Conservation (phyloP, 129 eudicot species). For the Glebionis coronaria region DNA sequence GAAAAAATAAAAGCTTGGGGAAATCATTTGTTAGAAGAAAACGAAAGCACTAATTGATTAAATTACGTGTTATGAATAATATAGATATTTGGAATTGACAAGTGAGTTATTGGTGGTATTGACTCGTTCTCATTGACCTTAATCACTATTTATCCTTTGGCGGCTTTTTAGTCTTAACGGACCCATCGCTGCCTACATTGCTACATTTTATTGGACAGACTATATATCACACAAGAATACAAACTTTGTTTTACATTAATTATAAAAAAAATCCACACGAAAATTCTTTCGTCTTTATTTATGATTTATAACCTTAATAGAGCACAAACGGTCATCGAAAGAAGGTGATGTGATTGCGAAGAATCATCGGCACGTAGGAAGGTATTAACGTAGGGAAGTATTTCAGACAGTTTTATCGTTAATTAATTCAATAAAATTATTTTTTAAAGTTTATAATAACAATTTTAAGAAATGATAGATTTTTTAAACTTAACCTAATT, state of each 20-base stretch:
- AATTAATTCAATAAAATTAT: no score
- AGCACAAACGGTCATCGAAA: no score
- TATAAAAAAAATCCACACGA: no score
- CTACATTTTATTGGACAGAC: constrained; percentile 5
- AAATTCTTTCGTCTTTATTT: no score
- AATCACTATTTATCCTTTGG: constrained; percentile 18
- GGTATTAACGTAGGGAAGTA: no score
- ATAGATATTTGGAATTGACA: constrained; percentile 9
- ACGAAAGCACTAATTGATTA: constrained; percentile 22
- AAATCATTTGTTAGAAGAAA: neutral
- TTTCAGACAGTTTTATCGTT: no score
- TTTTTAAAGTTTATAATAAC: no score
- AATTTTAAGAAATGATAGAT: no score
- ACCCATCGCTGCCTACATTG: constrained; percentile 7
- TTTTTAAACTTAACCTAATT: no score
- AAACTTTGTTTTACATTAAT: neutral
- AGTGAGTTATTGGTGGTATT: constrained; percentile 18
- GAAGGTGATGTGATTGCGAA: no score
- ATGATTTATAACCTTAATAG: no score
- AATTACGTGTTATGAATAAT: neutral
- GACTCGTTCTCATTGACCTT: constrained; percentile 33
- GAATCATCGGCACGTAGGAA: no score
- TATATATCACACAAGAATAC: neutral
- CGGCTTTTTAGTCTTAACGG: constrained; percentile 12
- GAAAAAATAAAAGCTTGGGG: neutral